These are phyloP conservation scores for Exophiala bonariae DNA, from an alignment of 2,329 filamentous ascomycete species.

Conservation along the genomic window DNA sequence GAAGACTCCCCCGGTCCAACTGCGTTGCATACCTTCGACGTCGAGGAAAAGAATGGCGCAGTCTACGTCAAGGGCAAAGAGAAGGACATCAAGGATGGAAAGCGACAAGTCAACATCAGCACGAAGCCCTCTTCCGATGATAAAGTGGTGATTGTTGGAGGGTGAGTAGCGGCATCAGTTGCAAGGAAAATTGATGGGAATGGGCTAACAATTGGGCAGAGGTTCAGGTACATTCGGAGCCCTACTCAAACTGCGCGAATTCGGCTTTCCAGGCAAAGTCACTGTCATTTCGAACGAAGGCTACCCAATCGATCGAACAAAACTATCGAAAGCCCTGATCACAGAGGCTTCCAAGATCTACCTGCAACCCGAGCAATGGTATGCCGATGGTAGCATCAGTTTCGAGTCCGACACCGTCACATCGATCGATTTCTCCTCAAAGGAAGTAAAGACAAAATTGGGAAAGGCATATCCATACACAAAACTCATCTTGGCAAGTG, in stretches of 20 bases:
- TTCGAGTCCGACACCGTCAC: conserved; percentile 63
- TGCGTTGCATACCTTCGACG: conserved; percentile 76
- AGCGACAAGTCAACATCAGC: conserved; percentile 71
- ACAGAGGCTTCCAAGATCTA: conserved; percentile 77
- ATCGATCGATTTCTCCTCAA: conserved; percentile 71
- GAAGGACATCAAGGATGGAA: conserved; percentile 71
- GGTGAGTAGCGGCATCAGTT: conserved; percentile 51
- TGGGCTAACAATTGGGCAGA: conserved; percentile 38
- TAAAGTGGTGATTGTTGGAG: conserved; percentile 81
- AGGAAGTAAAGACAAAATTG: conserved; percentile 71
- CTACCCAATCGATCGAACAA: conserved; percentile 87
- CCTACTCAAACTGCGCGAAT: conserved; percentile 77
- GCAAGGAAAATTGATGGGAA: conserved; percentile 4
- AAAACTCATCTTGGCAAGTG: conserved; percentile 88
- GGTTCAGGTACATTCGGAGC: conserved; percentile 82
- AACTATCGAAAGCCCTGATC: conserved; percentile 90
- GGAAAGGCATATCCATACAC: conserved; percentile 74
- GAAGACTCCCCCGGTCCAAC: conserved; percentile 93
- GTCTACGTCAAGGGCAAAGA: conserved; percentile 85
- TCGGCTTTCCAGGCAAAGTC: conserved; percentile 76
- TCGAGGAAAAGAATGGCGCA: conserved; percentile 76
- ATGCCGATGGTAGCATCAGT: conserved; percentile 61
- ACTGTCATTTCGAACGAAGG: conserved; percentile 85
- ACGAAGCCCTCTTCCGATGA: conserved; percentile 62
- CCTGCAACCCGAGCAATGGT: conserved; percentile 76